Conservation (phyloP, 176 grass and related monocot genomes). For the Lolium perenne region DNA sequence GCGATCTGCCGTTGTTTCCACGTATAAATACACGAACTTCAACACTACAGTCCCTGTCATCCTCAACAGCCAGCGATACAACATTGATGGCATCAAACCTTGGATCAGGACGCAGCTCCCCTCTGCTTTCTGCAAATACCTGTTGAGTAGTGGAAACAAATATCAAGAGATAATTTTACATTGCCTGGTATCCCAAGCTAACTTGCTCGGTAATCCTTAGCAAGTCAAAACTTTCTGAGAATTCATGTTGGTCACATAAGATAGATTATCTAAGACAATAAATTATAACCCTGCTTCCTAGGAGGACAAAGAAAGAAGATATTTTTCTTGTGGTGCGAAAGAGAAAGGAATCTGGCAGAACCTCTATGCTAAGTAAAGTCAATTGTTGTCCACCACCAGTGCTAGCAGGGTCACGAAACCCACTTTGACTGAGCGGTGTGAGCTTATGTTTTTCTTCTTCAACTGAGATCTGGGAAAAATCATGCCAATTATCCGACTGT, state of each 20-base stretch:
- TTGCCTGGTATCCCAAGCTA: neutral
- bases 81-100: conserved; percentile 84
- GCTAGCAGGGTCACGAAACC: conserved; percentile 85
- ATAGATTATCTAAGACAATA: conserved; percentile 20
- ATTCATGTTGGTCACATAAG: conserved; percentile 4
- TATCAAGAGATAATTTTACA: conserved; percentile 43
- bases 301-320: neutral
- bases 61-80: conserved; percentile 74
- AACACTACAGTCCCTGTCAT: conserved; percentile 53
- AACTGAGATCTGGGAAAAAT: conserved; percentile 90
- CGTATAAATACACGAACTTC: conserved; percentile 68
- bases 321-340: conserved; percentile 19
- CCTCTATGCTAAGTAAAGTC: conserved; percentile 90
- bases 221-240: conserved; percentile 23
- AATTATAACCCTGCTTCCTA: conserved; percentile 6
- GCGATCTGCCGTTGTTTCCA: conserved; percentile 53
- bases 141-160: conserved; percentile 56
- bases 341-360: conserved; percentile 36
- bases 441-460: conserved; percentile 69
- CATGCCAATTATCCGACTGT: conserved; percentile 48
- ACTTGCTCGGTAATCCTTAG: conserved; percentile 13
- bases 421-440: conserved; percentile 88
- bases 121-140: conserved; percentile 86
- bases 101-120: conserved; percentile 78
- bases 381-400: conserved; percentile 77